Base-by-base conservation (phyloP, 2,329 filamentous ascomycete species). In the Didymella pomorum region DNA sequence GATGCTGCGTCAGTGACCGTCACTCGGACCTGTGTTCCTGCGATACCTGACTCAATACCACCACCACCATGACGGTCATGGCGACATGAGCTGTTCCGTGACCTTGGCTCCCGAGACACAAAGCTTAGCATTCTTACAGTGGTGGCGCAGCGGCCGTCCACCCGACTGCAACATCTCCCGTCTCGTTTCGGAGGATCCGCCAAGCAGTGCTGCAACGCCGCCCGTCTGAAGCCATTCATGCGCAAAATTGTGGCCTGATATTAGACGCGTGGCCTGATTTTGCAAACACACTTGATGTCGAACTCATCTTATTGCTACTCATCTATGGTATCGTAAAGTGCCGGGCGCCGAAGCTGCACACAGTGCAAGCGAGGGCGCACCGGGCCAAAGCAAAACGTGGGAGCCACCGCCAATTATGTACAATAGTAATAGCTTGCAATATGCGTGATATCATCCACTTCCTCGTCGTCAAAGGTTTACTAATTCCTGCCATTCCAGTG, bases 241-340 rank as follows among this genome's bases (percentile, higher is more conserved):
- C 53, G 14, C 2, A 28, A 8, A 25, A 21, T 12, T 29, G 39
- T 56, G 39, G 52, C 45, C 39, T 56, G 52, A 50, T 35, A 39
- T 20, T 39, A 42, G 28, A 55, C 18, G 44, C 23, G 20, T 18
- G 33, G 53, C 46, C 23, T 35, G 25, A 33, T 3, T 16, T 43
- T 28, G 11, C n/a, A 37, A 56, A 56, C 25, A 16, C 26, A 12
- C 16, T 29, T 35, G 26, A 28, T 35, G 21, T 28, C 16, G 10
- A 35, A 43, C 4, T 16, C 5, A 33, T 35, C 18, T 25, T 21
- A 37, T 42, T 31, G n/a, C 14, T 43, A 23, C 14, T 41, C 33
- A 29, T 56, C 53, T 46, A 51, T 46, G 53, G 53, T 56, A 56
- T 56, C 53, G 53, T 56, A n/a, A 51, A 46, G 44, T 21, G n/a